Evolutionary conservation across 331 rosid genomes (phyloP).

Genomic region (Quercus tomentella): DNA sequence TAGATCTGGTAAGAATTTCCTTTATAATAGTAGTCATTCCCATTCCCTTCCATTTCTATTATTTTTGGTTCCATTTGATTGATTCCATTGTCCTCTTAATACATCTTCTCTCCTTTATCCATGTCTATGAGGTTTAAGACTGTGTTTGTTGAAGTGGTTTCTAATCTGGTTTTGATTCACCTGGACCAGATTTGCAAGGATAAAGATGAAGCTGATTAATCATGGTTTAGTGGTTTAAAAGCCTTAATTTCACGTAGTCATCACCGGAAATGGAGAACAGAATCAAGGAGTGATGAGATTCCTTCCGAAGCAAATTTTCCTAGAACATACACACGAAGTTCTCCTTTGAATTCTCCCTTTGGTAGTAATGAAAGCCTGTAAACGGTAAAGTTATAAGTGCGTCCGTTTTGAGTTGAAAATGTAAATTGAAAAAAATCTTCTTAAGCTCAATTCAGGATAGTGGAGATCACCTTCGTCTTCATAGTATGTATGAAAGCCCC

Average conservation of each 20-base stretch:
- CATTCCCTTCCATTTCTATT: constrained; percentile 11
- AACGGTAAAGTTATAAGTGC: constrained; percentile 47
- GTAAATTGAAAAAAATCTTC: constrained; percentile 14
- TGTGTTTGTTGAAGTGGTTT: constrained; percentile 8
- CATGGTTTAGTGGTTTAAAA: constrained; percentile 98
- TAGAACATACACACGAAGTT: constrained; percentile 88
- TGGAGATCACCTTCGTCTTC: constrained; percentile 89
- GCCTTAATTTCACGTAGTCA: constrained; percentile 84
- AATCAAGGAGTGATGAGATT: constrained; percentile 94
- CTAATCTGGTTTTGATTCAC: constrained; percentile 27
- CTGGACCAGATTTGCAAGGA: constrained; percentile 91
- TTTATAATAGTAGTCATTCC: constrained; percentile 16
- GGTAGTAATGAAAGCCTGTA: constrained; percentile 91
- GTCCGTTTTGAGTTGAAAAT: constrained; percentile 13
- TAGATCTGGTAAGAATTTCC: constrained; percentile 67
- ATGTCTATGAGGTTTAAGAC: background rate
- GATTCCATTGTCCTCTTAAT: background rate
- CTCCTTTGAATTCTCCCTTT: constrained; percentile 92
- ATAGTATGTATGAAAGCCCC: constrained; percentile 92
- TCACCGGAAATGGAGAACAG: constrained; percentile 90
- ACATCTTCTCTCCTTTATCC: background rate
- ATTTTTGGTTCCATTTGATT: constrained; percentile 3
- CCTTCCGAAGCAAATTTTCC: constrained; percentile 94
- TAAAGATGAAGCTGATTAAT: constrained; percentile 93
- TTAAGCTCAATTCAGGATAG: constrained; percentile 58